These are phyloP conservation scores for Flaveria trinervia DNA, from an alignment of 129 eudicot species.

Conservation along the genomic window DNA sequence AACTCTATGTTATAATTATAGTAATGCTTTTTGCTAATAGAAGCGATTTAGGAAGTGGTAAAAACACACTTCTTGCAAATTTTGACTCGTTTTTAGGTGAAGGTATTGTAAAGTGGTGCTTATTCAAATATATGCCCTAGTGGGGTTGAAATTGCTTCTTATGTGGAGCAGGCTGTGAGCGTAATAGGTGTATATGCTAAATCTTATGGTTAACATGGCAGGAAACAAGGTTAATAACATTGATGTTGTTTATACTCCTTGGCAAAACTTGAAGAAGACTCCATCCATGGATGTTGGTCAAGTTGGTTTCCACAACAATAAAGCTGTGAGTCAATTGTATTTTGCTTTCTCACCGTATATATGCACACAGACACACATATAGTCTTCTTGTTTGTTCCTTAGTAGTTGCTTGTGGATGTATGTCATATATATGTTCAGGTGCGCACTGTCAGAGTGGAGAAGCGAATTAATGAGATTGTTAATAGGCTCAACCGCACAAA, in stretches of 20 bases:
- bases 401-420: neutral
- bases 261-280: conserved; percentile 95
- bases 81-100: neutral
- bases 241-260: conserved; percentile 97
- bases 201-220: conserved; percentile 36
- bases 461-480: conserved; percentile 92
- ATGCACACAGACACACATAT: neutral
- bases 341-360: neutral
- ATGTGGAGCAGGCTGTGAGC: neutral
- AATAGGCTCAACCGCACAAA: conserved; percentile 89
- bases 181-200: neutral
- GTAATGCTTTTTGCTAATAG: neutral
- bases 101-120: neutral
- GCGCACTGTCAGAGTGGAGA: conserved; percentile 92
- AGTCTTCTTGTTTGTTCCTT: neutral
- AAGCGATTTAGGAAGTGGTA: neutral
- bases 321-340: conserved; percentile 52
- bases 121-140: neutral
- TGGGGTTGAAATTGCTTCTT: neutral
- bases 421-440: conserved; percentile 51
- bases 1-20: neutral
- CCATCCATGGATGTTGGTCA: conserved; percentile 99
- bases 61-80: neutral
- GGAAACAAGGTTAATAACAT: conserved; percentile 94
- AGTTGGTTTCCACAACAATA: conserved; percentile 94